Evolutionary conservation across 345 rosid genomes (phyloP).

Genomic region (Raphanus raphanistrum): DNA sequence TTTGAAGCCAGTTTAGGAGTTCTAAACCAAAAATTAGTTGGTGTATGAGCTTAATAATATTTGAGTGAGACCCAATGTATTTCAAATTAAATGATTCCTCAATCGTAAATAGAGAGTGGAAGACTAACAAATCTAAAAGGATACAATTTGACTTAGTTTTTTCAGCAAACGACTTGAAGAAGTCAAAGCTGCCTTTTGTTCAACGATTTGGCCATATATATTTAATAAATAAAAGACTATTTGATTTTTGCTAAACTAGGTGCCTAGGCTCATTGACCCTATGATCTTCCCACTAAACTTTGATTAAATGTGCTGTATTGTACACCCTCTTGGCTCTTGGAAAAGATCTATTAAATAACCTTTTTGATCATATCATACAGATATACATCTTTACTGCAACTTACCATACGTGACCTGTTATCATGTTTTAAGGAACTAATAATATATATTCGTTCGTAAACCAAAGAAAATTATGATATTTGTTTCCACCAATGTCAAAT

Average conservation of each 20-base stretch:
- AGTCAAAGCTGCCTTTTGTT: slow-evolving; percentile 27
- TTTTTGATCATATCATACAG: not conserved
- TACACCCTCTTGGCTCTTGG: not conserved
- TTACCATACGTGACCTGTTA: not conserved
- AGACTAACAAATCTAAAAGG: slow-evolving; percentile 4
- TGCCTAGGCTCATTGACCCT: not conserved
- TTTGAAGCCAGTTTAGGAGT: not conserved
- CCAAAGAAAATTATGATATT: not conserved
- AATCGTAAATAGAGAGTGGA: slow-evolving; percentile 12
- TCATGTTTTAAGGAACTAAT: not conserved
- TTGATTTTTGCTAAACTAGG: not conserved
- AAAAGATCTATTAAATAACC: not conserved
- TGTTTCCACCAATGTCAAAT: not conserved
- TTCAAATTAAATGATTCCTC: not conserved
- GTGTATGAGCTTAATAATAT: not conserved
- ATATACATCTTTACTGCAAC: not conserved
- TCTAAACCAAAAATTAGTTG: not conserved
- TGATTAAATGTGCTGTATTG: not conserved
- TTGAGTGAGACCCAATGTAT: slow-evolving; percentile 17
- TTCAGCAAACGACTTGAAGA: slow-evolving; percentile 7
- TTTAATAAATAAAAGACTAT: not conserved
- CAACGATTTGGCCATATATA: slow-evolving; percentile 24
- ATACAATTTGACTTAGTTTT: slow-evolving; percentile 1
- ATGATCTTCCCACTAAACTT: not conserved
- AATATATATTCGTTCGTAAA: not conserved